Percentiles rank a stretch among this genome's conserved stretches.
Conservation (phyloP, 2,329 filamentous ascomycete genomes). For the Neoascochyta sp. region DNA sequence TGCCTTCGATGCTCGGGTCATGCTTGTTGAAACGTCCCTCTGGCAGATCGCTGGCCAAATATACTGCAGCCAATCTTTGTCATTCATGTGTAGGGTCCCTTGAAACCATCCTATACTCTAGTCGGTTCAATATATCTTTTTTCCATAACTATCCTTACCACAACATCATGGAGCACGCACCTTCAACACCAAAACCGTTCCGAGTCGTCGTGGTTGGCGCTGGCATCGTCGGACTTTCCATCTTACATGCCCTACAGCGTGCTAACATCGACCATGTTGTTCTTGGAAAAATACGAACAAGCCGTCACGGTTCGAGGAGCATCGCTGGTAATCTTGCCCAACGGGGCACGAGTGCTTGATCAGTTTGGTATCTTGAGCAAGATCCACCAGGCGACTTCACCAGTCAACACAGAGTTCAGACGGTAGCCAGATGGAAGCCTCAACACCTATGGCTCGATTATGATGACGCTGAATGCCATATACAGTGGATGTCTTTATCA, state of each 20-base stretch:
- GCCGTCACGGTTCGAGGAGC: constrained; percentile 20
- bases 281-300: constrained; percentile 19
- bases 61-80: too few relatives aligned
- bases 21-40: too few relatives aligned
- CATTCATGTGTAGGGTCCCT: too few relatives aligned
- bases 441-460: neutral
- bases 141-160: too few relatives aligned
- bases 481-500: neutral
- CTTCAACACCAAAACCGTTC: constrained; percentile 8
- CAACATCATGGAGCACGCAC: constrained; percentile 3
- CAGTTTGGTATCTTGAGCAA: constrained; percentile 18
- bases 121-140: too few relatives aligned
- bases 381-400: constrained; percentile 8
- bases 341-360: constrained; percentile 19
- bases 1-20: too few relatives aligned
- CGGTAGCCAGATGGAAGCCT: constrained; percentile 16
- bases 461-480: constrained; percentile 3
- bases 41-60: too few relatives aligned
- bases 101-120: too few relatives aligned
- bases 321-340: constrained; percentile 18
- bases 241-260: constrained; percentile 18
- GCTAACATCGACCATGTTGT: constrained; percentile 22
- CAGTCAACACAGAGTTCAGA: constrained; percentile 5
- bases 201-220: constrained; percentile 17
- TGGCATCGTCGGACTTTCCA: constrained; percentile 16